phyloP scores from a whole-genome alignment of 2,329 filamentous ascomycete species.

The Neofusicoccum sp. region DNA sequence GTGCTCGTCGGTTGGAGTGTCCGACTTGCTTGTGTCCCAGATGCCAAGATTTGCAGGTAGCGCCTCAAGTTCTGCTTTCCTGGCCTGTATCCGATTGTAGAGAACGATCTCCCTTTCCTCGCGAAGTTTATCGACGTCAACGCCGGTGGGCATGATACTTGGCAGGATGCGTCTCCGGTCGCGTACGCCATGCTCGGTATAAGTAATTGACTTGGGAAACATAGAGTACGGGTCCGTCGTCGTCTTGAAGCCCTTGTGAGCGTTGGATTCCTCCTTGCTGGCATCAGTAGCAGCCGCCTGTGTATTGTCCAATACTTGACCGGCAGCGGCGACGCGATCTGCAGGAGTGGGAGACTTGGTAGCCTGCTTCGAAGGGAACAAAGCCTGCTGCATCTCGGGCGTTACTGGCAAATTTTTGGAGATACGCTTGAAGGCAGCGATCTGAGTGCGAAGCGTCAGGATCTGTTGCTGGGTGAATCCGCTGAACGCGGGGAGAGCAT shows the following conservation, averaged over 20 bases:
- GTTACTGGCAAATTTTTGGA: conserved; percentile 85
- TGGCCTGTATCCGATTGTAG: conserved; percentile 84
- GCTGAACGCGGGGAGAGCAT: conserved; percentile 26
- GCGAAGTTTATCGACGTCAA: conserved; percentile 81
- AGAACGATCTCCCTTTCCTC: conserved; percentile 85
- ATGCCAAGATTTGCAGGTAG: conserved; percentile 82
- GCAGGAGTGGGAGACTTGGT: conserved; percentile 48
- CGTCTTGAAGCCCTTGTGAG: conserved; percentile 59
- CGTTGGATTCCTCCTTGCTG: conserved; percentile 30
- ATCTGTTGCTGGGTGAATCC: conserved; percentile 75
- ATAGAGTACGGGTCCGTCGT: conserved; percentile 49
- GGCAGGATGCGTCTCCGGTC: conserved; percentile 78
- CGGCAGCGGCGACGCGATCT: conserved; percentile 43
- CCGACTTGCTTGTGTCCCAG: conserved; percentile 73
- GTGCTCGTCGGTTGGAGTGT: conserved; percentile 71
- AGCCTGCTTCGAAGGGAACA: conserved; percentile 69
- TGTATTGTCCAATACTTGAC: conserved; percentile 53
- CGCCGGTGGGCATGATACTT: conserved; percentile 81
- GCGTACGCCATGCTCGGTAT: conserved; percentile 73
- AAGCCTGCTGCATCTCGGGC: conserved; percentile 71
- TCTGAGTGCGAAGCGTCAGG: conserved; percentile 75
- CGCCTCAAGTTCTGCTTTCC: conserved; percentile 79
- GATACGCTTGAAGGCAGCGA: conserved; percentile 85
- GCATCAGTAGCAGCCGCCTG: conserved; percentile 42
- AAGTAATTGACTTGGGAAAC: conserved; percentile 64